A percentile compares a stretch with the other conserved stretches of the same genome.
Conservation (phyloP, 176 grass and related monocot genomes). For the barley (Hordeum vulgare) region MorexV3_pseudomolecules_assembly NC_058521.1:13219368-13219867, state of each 20-base stretch:
- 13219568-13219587: background rate
- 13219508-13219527: background rate
- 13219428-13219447: background rate
- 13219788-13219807: background rate
- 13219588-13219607: background rate
- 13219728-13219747: background rate
- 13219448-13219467: background rate
- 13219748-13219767: background rate
- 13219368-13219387: background rate
- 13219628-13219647: conserved; percentile 3
- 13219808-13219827: background rate
- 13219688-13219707: background rate
- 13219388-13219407: background rate
- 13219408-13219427: background rate
- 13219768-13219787: background rate
- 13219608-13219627: background rate
- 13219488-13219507: background rate
- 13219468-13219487: background rate
- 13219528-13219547: conserved; percentile 6
- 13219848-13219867: too few relatives aligned
- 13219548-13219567: background rate
- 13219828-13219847: background rate
- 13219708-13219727: background rate
- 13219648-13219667: conserved; percentile 4
- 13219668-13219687: background rate